Evolutionary conservation across 2,329 filamentous ascomycete genomes (phyloP), one percentile per base, ranked within the genome.

Genomic region (Claviceps quebecensis): DNA sequence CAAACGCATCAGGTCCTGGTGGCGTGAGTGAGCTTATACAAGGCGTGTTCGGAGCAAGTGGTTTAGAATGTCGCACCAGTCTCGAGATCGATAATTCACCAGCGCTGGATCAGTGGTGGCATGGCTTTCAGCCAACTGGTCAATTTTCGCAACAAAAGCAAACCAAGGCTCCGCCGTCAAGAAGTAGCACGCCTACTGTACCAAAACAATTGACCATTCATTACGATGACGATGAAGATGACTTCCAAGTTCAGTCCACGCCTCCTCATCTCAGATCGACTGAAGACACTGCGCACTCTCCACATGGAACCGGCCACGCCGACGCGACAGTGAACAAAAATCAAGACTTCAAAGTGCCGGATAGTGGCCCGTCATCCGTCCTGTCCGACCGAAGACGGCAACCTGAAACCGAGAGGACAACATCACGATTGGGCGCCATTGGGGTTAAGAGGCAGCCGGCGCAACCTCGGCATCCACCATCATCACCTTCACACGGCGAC

Each of bases 171-270:
- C 5, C 48, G 14, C 11, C 22, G 2, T 45, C 48, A 16, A 47
- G 47, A 26, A n/a, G 56, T 47, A 41, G 47, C 26, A 22, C 46
- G 57, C 29, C 56, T 48, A 9, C 37, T 17, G 46, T 37, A 6
- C 29, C 44, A 14, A 11, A 34, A 13, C 47, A 38, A 39, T 37
- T 47, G 34, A 26, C 36, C n/a, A 60, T 65, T 19, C 13, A 17
- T 19, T 65, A 65, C 4, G 69, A 73, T 11, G 71, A 72, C n/a
- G 71, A 71, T 38, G 26, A 29, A 8, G 26, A 43, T 34, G 74
- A 75, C 51, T 78, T 77, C 47, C 70, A 78, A 55, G 64, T 76
- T 7, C 75, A 76, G 53, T 63, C 67, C 19, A 75, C 73, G 1
- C 74, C 74, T 3, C 68, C 70, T 14, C 64, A 64, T 43, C 60